Evolutionary conservation across 2,329 filamentous ascomycete species (phyloP), one percentile per base, ranked within the genome.

Genomic region (Cadophora gregata): DNA sequence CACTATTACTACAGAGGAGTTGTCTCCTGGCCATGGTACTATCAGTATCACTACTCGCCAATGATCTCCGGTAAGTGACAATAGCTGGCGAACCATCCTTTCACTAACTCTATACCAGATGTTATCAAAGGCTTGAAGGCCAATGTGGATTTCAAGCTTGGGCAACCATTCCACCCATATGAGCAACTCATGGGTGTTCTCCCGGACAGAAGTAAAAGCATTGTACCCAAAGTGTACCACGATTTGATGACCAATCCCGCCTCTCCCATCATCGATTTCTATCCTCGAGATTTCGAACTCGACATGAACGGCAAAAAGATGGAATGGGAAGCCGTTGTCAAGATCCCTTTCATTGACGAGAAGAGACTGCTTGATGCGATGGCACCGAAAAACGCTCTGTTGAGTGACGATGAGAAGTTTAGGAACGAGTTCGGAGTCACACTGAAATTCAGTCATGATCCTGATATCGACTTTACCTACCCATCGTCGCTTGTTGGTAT

Each of bases 271-370:
- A 91, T 97, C 75, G 96, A 99, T 77, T 99, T 99, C 78, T 99
- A 99, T 75, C 96, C 96, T 2, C 88, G 95, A 73, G 96, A 99
- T 74, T 99, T 99, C 75, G 93, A 96, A 71, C 84, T 99, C 48
- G 96, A 99, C 77, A 98, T 99, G 96, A 98, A 99, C 74, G 96
- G 96, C 67, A 99, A 99, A 83, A 99, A 97, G 82, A 96, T 97
- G 91, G 96, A 99, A 70, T 99, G 96, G 96, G 96, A 99, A 78
- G 96, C 96, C 31, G 95, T 99, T 45, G 93, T 99, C 71, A 99
- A 98, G 80, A 99, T 99, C 75, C 96, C 96, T 0, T 99, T 99
- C 80, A 99, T 99, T 70, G 93, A 99, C 66, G 95, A 99, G 78
- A 88, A 90, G 74, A 88, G 96, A 29, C 83, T 99, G 2, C 83